These are phyloP conservation scores for Paramecium tetraurelia DNA, from an alignment of 73 alveolate genomes.

Conservation along the genomic window DNA sequence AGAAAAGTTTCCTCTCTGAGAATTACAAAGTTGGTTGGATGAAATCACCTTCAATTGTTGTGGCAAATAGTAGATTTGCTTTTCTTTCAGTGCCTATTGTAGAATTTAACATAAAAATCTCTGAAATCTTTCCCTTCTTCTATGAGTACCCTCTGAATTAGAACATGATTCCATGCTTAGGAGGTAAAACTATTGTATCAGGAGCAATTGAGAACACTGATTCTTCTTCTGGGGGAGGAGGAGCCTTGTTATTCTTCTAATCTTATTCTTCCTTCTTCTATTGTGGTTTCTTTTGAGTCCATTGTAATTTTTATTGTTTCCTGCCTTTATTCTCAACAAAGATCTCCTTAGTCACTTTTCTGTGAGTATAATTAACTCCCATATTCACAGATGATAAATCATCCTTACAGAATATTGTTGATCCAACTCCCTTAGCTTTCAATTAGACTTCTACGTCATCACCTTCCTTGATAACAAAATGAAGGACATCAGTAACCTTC, in stretches of 20 bases:
- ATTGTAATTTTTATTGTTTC: slow-evolving; percentile 91
- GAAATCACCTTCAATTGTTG: slow-evolving; percentile 95
- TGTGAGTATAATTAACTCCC: slow-evolving; percentile 97
- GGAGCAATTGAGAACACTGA: slow-evolving; percentile 87
- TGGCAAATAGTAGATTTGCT: slow-evolving; percentile 92
- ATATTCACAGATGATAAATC: slow-evolving; percentile 94
- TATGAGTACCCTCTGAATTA: slow-evolving; percentile 80
- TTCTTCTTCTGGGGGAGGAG: slow-evolving; percentile 71
- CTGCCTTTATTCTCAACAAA: slow-evolving; percentile 99
- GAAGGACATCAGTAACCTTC: slow-evolving; percentile 88
- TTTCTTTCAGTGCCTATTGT: slow-evolving; percentile 96
- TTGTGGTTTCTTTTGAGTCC: slow-evolving; percentile 79
- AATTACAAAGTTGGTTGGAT: slow-evolving; percentile 95
- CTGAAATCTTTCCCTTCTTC: slow-evolving; percentile 85
- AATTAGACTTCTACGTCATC: slow-evolving; percentile 97
- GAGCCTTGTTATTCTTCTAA: slow-evolving; percentile 32
- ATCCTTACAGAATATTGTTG: slow-evolving; percentile 94
- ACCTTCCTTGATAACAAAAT: slow-evolving; percentile 98
- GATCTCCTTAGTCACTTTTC: slow-evolving; percentile 90
- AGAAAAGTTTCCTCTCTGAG: slow-evolving; percentile 92
- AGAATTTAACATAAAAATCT: slow-evolving; percentile 86
- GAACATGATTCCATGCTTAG: slow-evolving; percentile 75
- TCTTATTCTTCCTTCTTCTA: slow-evolving; percentile 62
- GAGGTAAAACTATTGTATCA: slow-evolving; percentile 74
- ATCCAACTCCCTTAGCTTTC: slow-evolving; percentile 98